These are phyloP conservation scores for Mycena rebaudengoi DNA, from an alignment of 768 basidiomycete species.

Conservation along the genomic window DNA sequence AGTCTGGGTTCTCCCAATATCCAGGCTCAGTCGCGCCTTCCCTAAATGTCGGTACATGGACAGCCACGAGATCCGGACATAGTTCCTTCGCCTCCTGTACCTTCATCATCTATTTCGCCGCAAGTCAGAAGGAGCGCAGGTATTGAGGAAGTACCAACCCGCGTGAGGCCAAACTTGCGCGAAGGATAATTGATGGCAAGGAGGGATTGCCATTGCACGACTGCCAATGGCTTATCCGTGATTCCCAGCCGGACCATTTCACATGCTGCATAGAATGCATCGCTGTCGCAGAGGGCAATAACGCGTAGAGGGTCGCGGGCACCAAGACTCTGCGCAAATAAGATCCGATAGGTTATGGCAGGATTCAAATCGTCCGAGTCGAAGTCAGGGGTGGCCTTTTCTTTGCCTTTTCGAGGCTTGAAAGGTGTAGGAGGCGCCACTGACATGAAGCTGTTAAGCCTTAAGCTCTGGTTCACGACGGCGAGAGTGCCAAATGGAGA, in stretches of 20 bases:
- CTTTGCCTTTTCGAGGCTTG: constrained; percentile 64
- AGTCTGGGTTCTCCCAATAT: constrained; percentile 92
- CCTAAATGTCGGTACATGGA: constrained; percentile 95
- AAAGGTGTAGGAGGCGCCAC: background rate
- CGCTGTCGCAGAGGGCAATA: constrained; percentile 90
- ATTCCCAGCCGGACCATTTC: constrained; percentile 84
- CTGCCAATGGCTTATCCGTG: constrained; percentile 74
- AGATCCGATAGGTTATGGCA: constrained; percentile 80
- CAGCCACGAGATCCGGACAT: constrained; percentile 84
- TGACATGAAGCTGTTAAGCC: too few species aligned
- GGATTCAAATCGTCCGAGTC: constrained; percentile 72
- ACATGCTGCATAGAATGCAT: constrained; percentile 87
- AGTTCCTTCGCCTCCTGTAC: constrained; percentile 83
- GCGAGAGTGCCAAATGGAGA: too few species aligned
- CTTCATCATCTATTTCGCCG: constrained; percentile 65
- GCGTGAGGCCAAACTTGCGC: constrained; percentile 90
- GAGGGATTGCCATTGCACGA: constrained; percentile 86
- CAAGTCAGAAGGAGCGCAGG: background rate
- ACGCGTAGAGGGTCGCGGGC: constrained; percentile 82
- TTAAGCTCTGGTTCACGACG: too few species aligned
- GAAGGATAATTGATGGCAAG: constrained; percentile 98
- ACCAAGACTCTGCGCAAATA: constrained; percentile 73
- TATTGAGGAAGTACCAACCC: constrained; percentile 37
- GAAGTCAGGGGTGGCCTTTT: constrained; percentile 42
- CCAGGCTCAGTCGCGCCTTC: constrained; percentile 88